phyloP scores from a whole-genome alignment of 179 eudicot genomes.

The Gypsophila paniculata region DNA sequence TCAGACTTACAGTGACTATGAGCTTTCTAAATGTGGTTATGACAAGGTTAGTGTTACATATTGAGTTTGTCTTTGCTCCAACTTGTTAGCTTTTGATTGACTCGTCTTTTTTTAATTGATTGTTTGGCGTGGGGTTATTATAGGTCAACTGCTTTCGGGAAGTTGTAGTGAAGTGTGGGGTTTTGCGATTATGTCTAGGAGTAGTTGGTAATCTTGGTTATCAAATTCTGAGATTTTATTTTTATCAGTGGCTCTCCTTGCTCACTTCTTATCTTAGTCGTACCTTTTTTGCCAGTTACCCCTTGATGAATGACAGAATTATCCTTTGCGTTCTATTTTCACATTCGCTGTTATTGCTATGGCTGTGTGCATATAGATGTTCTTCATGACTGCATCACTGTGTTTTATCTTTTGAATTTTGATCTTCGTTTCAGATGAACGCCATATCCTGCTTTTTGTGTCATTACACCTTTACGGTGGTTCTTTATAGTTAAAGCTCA shows the following conservation, averaged over 20 bases:
- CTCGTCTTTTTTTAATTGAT: constrained; percentile 6
- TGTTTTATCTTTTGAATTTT: constrained; percentile 2
- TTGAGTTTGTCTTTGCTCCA: constrained; percentile 4
- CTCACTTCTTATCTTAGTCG: background rate
- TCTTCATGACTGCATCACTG: background rate
- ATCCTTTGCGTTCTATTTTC: background rate
- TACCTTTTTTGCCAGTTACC: background rate
- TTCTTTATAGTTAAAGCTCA: constrained; percentile 18
- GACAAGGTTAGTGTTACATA: constrained; percentile 56
- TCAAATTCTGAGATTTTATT: background rate
- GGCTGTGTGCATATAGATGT: background rate
- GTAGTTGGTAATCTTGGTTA: background rate
- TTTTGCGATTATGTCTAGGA: background rate
- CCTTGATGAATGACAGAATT: background rate
- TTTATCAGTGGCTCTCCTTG: background rate
- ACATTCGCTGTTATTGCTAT: background rate
- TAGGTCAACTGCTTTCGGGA: background rate
- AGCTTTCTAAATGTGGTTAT: constrained; percentile 54
- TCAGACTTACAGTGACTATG: constrained; percentile 28
- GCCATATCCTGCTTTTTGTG: background rate
- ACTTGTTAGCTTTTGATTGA: background rate
- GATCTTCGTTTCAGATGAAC: background rate
- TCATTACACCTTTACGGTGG: background rate
- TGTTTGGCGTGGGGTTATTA: background rate
- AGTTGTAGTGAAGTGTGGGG: background rate